These are phyloP conservation scores for Diospyros kaki DNA, from an alignment of 148 eudicot species.

Conservation along the genomic window DNA sequence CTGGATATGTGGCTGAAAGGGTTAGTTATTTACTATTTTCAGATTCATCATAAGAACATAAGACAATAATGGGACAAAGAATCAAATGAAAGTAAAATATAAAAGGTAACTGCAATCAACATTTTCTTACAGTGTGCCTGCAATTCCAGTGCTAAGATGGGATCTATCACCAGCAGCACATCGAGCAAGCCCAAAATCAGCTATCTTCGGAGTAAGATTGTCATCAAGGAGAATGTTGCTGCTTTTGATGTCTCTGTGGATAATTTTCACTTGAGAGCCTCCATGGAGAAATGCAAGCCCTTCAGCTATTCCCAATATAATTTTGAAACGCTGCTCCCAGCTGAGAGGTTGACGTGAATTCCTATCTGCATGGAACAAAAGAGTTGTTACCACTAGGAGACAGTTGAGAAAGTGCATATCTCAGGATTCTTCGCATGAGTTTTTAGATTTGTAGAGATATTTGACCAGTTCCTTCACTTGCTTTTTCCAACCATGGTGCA, in stretches of 20 bases:
- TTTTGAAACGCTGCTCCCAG: conserved; percentile 18
- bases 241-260: conserved; percentile 24
- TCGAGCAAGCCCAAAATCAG: conserved; percentile 26
- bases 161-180: conserved; percentile 13
- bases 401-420: too few species aligned
- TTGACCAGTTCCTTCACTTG: too few species aligned
- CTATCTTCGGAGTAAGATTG: conserved; percentile 20
- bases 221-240: conserved; percentile 23
- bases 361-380: conserved; percentile 7
- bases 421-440: too few species aligned
- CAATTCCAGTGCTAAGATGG: conserved; percentile 17
- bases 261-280: conserved; percentile 18
- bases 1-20: neutral
- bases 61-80: neutral
- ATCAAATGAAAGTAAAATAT: neutral
- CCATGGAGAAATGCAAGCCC: conserved; percentile 21
- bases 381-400: neutral
- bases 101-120: neutral
- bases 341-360: neutral
- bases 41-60: too few species aligned
- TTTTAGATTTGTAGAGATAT: too few species aligned
- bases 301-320: conserved; percentile 23
- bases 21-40: neutral
- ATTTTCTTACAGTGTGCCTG: conserved; percentile 21
- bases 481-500: too few species aligned